Base-by-base conservation (phyloP, 2,329 filamentous ascomycete species). In the Cladosporium sp. region DNA sequence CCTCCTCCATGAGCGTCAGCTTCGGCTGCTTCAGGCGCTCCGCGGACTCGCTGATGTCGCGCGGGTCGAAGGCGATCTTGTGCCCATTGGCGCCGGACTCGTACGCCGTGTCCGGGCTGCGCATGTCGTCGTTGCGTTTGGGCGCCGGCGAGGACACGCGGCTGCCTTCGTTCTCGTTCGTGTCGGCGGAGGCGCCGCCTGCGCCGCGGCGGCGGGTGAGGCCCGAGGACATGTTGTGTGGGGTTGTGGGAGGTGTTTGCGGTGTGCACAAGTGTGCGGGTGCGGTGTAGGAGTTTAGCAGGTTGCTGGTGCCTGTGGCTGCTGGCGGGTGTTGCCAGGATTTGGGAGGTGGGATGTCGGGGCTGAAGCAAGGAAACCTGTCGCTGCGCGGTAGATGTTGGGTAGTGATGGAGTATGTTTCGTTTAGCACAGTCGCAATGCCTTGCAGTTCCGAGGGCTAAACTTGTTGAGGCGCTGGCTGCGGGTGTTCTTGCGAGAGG, bases 21-120 rank as follows among this genome's bases (percentile, higher is more conserved):
- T 97, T 98, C 44, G 93, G 93, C 77, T 97, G 92, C 77, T 96
- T 97, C 80, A 83, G 93, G 70, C 93, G 80, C 78, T 98, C 93
- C 62, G 87, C 89, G 72, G 84, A 96, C 79, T 98, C 93, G 75
- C 86, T 95, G 66, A 98, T 95, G 72, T 98, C 93, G 72, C 92
- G 82, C 55, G 93, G 93, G 72, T 98, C 93, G 71, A 89, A 98
- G 9, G 91, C 93, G 72, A 98, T 97, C 79, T 95, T 95, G 80
- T 97, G 93, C 61, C 93, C 93, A 75, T 96, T 96, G 74, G 95
- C 92, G 70, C 86, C 74, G 65, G 71, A 90, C 74, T 91, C 87
- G 77, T 95, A 97, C 66, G 87, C 92, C 56, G 93, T 96, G 74
- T 85, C 83, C 52, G 81, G 81, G 16, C 73, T 70, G 58, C 78